Evolutionary conservation across 2,329 filamentous ascomycete species (phyloP).

Genomic region (Pyrenochaeta sp.): DNA sequence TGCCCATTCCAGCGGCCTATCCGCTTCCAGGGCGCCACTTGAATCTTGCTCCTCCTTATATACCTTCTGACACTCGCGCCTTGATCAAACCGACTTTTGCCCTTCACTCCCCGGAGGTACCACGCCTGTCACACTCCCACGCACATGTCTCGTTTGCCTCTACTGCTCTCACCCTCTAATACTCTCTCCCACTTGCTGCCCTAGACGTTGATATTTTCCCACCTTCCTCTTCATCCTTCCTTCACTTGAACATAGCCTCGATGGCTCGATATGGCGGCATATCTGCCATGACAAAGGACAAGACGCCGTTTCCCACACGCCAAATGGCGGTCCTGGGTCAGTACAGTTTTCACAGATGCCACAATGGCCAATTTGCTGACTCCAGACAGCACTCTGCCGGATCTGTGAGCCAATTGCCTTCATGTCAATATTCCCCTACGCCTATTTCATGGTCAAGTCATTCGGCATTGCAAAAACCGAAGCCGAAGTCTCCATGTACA

Average conservation of each 20-base stretch:
- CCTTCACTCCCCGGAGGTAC: slow-evolving; percentile 32
- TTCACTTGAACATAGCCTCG: slow-evolving; percentile 13
- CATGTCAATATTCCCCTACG: slow-evolving; percentile 99
- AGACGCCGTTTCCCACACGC: slow-evolving; percentile 62
- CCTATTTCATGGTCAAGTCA: slow-evolving; percentile 95
- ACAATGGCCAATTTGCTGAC: too few species aligned
- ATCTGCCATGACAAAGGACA: slow-evolving; percentile 35
- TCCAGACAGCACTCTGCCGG: slow-evolving; percentile 85
- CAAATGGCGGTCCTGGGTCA: slow-evolving; percentile 66
- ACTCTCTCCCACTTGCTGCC: slow-evolving; percentile 11
- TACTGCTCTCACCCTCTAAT: slow-evolving; percentile 12
- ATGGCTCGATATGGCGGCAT: slow-evolving; percentile 42
- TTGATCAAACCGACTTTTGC: slow-evolving; percentile 35
- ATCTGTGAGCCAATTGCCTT: slow-evolving; percentile 99
- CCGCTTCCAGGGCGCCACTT: slow-evolving; percentile 49
- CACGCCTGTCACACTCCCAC: slow-evolving; percentile 32
- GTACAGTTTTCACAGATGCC: too few species aligned
- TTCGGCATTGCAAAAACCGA: slow-evolving; percentile 84
- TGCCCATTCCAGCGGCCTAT: slow-evolving; percentile 42
- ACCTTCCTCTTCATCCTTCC: slow-evolving; percentile 4
- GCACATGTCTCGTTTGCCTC: slow-evolving; percentile 42
- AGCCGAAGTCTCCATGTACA: slow-evolving; percentile 86
- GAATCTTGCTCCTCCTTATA: slow-evolving; percentile 50
- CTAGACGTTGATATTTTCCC: slow-evolving; percentile 10
- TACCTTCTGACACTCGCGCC: slow-evolving; percentile 47